A percentile compares a stretch with the other conserved stretches of the same genome.
phyloP scores from a whole-genome alignment of 2,329 filamentous ascomycete species.

The Epichloe glyceriae region DNA sequence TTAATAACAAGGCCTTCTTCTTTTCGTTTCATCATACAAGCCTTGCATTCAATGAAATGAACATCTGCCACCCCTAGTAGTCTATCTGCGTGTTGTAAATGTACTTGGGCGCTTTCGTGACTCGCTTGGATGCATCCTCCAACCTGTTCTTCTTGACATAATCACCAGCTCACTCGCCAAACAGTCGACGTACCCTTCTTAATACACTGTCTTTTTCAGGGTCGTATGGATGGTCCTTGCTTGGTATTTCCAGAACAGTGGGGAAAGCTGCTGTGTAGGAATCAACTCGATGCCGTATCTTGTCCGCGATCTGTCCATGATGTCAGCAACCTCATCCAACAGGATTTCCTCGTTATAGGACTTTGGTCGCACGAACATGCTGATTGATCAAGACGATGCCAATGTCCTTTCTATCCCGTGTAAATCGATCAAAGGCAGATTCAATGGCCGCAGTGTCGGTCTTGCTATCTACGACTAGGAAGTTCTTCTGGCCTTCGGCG shows the following conservation, averaged over 20 bases:
- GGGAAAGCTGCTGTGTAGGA: conserved; percentile 90
- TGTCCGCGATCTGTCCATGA: conserved; percentile 64
- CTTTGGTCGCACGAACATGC: conserved; percentile 49
- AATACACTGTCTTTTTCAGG: conserved; percentile 97
- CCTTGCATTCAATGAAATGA: neutral
- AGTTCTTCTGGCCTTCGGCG: conserved; percentile 90
- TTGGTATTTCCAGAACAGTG: conserved; percentile 91
- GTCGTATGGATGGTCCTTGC: conserved; percentile 97
- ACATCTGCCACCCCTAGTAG: neutral
- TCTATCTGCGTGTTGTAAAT: neutral
- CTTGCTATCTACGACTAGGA: conserved; percentile 89
- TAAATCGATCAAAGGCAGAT: conserved; percentile 79
- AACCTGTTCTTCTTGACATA: neutral
- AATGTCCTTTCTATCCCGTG: conserved; percentile 84
- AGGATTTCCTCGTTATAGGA: neutral
- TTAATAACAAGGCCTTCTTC: neutral
- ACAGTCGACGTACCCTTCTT: conserved; percentile 60
- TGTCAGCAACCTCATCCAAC: neutral
- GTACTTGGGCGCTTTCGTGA: neutral
- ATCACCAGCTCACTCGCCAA: conserved; percentile 45
- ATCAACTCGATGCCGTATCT: conserved; percentile 83
- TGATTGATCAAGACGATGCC: conserved; percentile 96
- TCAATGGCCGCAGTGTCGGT: conserved; percentile 84
- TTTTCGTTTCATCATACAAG: neutral
- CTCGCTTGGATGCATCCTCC: neutral